phyloP scores from a whole-genome alignment of 306 rosid genomes.

The Senna siamea region DNA sequence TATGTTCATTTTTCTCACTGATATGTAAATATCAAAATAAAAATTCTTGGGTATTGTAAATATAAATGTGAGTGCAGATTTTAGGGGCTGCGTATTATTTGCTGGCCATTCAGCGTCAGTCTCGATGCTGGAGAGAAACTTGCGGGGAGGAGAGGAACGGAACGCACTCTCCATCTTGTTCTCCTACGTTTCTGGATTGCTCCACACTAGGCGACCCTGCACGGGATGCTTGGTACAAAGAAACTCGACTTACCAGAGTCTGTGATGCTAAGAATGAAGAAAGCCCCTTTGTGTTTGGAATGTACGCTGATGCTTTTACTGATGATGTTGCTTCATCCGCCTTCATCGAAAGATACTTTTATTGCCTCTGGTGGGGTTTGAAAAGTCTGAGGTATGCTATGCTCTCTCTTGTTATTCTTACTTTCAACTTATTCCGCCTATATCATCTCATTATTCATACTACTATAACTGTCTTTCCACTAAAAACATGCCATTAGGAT shows the following conservation, averaged over 20 bases:
- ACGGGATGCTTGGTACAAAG: slow-evolving; percentile 58
- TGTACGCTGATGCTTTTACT: slow-evolving; percentile 81
- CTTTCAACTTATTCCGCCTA: slow-evolving; percentile 10
- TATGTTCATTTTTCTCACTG: background rate
- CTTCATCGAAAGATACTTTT: slow-evolving; percentile 71
- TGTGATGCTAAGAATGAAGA: slow-evolving; percentile 65
- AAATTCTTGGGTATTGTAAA: no score
- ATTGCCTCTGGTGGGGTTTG: slow-evolving; percentile 97
- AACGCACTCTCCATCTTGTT: slow-evolving; percentile 80
- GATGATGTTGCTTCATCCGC: slow-evolving; percentile 61
- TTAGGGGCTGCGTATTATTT: slow-evolving; percentile 87
- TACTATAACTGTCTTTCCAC: background rate
- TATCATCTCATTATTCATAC: no score
- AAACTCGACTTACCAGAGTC: slow-evolving; percentile 45
- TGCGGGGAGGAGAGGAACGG: slow-evolving; percentile 61
- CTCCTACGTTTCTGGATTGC: slow-evolving; percentile 65
- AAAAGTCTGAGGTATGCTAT: slow-evolving; percentile 63
- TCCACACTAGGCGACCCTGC: slow-evolving; percentile 23
- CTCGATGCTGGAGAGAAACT: slow-evolving; percentile 68
- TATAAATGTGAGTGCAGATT: slow-evolving; percentile 70
- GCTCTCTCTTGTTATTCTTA: background rate
- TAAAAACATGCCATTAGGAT: background rate
- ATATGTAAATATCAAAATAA: no score
- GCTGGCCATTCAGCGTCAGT: slow-evolving; percentile 75
- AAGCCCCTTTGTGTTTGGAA: slow-evolving; percentile 68